These are phyloP conservation scores for Yamadazyma mexicana DNA, from an alignment of 1,139 yeast genomes.

Conservation along the genomic window DNA sequence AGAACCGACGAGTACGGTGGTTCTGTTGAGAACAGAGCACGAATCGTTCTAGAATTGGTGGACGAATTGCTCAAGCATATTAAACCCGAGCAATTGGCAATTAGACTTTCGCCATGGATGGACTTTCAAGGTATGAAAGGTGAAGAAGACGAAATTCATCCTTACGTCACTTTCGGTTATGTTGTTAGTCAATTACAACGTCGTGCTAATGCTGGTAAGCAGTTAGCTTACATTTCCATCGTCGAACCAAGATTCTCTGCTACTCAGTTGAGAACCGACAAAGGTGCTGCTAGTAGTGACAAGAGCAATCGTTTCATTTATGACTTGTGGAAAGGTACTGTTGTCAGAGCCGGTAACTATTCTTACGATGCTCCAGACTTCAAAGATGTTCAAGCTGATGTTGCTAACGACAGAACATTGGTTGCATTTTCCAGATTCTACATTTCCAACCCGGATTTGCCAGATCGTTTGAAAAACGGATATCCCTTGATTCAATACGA, in stretches of 20 bases:
- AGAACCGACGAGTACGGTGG: constrained; percentile 70
- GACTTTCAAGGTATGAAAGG: constrained; percentile 37
- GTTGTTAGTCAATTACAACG: constrained; percentile 35
- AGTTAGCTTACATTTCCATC: constrained; percentile 51
- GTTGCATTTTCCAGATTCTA: constrained; percentile 48
- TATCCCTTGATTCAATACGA: constrained; percentile 31
- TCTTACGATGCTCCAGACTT: constrained; percentile 25
- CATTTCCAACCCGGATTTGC: constrained; percentile 55
- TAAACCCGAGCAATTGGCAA: constrained; percentile 54
- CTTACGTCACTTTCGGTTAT: constrained; percentile 36
- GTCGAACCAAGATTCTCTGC: constrained; percentile 45
- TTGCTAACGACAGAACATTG: constrained; percentile 38
- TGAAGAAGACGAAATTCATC: constrained; percentile 36
- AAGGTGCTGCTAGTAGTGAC: constrained; percentile 8
- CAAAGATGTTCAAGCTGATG: constrained; percentile 20
- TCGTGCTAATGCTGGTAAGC: constrained; percentile 37
- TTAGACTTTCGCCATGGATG: constrained; percentile 65
- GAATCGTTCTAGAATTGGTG: constrained; percentile 56
- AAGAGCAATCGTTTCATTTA: constrained; percentile 33
- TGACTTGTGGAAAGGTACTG: constrained; percentile 46
- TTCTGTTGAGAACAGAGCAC: constrained; percentile 61
- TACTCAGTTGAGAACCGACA: constrained; percentile 7
- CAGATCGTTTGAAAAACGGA: constrained; percentile 46
- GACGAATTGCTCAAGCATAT: constrained; percentile 47
- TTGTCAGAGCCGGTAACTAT: constrained; percentile 51